phyloP scores from a whole-genome alignment of 768 basidiomycete species.

The Tremella fuciformis region DNA sequence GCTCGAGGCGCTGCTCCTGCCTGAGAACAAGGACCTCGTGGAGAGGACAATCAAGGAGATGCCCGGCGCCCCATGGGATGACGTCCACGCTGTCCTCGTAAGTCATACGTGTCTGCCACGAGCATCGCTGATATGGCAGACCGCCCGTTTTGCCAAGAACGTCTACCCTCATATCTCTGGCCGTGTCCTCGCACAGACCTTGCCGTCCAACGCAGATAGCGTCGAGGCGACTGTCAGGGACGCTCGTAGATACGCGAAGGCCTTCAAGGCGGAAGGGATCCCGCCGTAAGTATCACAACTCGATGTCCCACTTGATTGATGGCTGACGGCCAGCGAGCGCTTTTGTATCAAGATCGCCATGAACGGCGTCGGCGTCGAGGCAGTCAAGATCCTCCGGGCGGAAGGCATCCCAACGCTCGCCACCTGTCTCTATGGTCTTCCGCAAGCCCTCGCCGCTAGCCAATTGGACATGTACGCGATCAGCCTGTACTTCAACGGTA shows the following conservation, averaged over 20 bases:
- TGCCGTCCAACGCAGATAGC: conserved; percentile 24
- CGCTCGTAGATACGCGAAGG: conserved; percentile 21
- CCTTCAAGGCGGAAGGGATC: conserved; percentile 32
- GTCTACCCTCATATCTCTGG: conserved; percentile 23
- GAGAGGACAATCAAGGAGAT: conserved; percentile 27
- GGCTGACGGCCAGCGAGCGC: neutral
- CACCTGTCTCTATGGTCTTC: conserved; percentile 59
- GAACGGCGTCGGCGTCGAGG: conserved; percentile 58
- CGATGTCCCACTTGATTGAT: neutral
- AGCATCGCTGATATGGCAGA: neutral
- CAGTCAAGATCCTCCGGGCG: conserved; percentile 56
- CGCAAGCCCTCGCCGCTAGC: conserved; percentile 59
- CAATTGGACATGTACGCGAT: conserved; percentile 60
- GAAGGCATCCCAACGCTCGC: conserved; percentile 59
- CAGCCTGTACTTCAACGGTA: conserved; percentile 59
- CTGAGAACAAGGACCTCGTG: conserved; percentile 30
- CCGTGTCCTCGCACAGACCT: conserved; percentile 34
- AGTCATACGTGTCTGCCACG: neutral
- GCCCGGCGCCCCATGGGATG: conserved; percentile 12
- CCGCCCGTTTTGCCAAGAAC: conserved; percentile 6
- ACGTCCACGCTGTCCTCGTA: conserved; percentile 16
- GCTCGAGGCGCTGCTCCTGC: conserved; percentile 19
- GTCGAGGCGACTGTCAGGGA: conserved; percentile 17
- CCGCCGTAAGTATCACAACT: conserved; percentile 33
- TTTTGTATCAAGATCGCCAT: conserved; percentile 58